Percentiles rank a stretch among this genome's conserved stretches.
Evolutionary conservation across 2,329 filamentous ascomycete species (phyloP).

Genomic region (Metarhizium rileyi): DNA sequence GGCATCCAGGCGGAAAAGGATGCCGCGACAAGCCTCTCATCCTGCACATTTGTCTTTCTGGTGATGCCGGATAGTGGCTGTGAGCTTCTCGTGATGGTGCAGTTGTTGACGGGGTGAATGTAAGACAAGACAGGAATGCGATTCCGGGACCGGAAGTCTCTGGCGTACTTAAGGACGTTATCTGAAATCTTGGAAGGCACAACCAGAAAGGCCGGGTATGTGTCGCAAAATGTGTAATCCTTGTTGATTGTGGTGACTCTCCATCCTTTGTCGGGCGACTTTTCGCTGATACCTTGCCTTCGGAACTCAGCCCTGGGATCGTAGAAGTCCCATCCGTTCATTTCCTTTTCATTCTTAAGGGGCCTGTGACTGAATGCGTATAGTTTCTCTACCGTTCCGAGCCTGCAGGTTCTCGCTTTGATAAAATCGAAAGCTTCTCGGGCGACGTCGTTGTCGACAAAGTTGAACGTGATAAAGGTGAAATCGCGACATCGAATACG

Average conservation of each 20-base stretch:
- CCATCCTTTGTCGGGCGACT: constrained; percentile 73
- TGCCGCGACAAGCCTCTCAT: constrained; percentile 85
- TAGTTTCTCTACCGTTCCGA: constrained; percentile 76
- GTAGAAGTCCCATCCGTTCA: constrained; percentile 78
- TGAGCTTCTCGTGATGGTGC: constrained; percentile 89
- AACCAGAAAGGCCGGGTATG: constrained; percentile 76
- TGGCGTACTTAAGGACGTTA: constrained; percentile 89
- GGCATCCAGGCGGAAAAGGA: constrained; percentile 56
- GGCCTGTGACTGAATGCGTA: constrained; percentile 84
- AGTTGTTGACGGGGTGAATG: constrained; percentile 93
- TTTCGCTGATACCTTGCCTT: constrained; percentile 77
- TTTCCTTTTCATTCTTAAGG: constrained; percentile 58
- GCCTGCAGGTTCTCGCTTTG: constrained; percentile 66
- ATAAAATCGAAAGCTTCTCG: constrained; percentile 85
- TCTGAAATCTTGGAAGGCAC: constrained; percentile 92
- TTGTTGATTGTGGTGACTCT: constrained; percentile 82
- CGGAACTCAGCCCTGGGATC: constrained; percentile 78
- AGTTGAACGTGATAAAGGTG: constrained; percentile 85
- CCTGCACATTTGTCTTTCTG: constrained; percentile 84
- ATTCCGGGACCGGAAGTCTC: constrained; percentile 75
- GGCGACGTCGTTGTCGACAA: constrained; percentile 62
- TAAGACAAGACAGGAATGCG: constrained; percentile 88
- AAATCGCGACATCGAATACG: constrained; percentile 89
- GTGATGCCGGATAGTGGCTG: constrained; percentile 83
- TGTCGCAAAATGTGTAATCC: constrained; percentile 85